phyloP scores from a whole-genome alignment of 306 rosid genomes.

The Astragalus membranaceus region DNA sequence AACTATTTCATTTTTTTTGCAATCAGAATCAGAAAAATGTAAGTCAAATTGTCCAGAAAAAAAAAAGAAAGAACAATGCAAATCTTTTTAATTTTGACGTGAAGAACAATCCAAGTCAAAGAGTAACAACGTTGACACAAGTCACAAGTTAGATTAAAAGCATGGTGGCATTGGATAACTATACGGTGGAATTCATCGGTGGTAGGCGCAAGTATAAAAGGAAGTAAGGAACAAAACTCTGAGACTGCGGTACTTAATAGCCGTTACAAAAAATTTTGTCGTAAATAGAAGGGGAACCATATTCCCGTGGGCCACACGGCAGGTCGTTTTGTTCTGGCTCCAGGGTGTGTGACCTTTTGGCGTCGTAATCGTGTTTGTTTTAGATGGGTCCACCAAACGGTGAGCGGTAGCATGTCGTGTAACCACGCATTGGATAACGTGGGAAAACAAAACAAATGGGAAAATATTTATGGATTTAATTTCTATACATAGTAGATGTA shows the following conservation, averaged over 20 bases:
- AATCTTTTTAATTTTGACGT: too few relatives aligned
- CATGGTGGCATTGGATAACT: not conserved
- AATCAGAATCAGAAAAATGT: too few relatives aligned
- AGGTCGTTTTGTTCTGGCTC: slow-evolving; percentile 14
- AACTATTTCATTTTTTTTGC: too few relatives aligned
- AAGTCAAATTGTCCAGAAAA: too few relatives aligned
- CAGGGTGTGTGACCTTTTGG: slow-evolving; percentile 12
- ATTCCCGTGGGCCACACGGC: slow-evolving; percentile 20
- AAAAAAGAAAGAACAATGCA: too few relatives aligned
- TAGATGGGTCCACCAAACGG: slow-evolving; percentile 16
- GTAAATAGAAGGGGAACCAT: not conserved
- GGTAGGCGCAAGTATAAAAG: slow-evolving; percentile 3
- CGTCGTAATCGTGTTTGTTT: not conserved
- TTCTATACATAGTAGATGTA: too few relatives aligned
- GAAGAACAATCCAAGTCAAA: too few relatives aligned
- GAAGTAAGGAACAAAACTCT: not conserved
- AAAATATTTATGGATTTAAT: too few relatives aligned
- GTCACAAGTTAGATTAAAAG: not conserved
- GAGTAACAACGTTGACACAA: not conserved
- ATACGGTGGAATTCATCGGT: not conserved
- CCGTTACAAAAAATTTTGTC: slow-evolving; percentile 24
- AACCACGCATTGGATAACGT: not conserved
- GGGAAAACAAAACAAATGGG: not conserved
- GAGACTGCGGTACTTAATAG: not conserved
- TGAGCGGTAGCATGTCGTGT: not conserved